These are phyloP conservation scores for Spathaspora boniae DNA, from an alignment of 805 yeast species.

Conservation along the genomic window DNA sequence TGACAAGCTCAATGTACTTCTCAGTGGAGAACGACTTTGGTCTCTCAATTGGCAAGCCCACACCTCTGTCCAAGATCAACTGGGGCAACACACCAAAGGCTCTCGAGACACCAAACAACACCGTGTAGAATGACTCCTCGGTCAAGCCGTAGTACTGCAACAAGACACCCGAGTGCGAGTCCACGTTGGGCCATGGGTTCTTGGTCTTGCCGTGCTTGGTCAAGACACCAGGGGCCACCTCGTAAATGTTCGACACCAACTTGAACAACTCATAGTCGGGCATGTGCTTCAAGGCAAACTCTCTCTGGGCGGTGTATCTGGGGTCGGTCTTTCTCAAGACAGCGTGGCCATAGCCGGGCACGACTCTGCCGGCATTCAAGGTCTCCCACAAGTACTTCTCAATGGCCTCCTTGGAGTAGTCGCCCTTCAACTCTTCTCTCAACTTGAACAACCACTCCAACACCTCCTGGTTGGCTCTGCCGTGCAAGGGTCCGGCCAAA, in stretches of 20 bases:
- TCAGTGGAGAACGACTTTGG: slow-evolving; percentile 91
- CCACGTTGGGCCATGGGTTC: slow-evolving; percentile 85
- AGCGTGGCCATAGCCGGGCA: slow-evolving; percentile 89
- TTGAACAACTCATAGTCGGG: slow-evolving; percentile 61
- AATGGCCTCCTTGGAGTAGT: slow-evolving; percentile 48
- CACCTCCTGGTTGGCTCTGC: slow-evolving; percentile 83
- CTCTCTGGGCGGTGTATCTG: slow-evolving; percentile 69
- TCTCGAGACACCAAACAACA: slow-evolving; percentile 78
- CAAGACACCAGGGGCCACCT: slow-evolving; percentile 72
- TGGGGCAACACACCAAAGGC: slow-evolving; percentile 78
- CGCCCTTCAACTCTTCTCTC: slow-evolving; percentile 64
- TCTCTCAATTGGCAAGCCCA: slow-evolving; percentile 78
- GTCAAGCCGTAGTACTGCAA: slow-evolving; percentile 78
- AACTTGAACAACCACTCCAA: slow-evolving; percentile 67
- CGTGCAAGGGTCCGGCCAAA: slow-evolving; percentile 84
- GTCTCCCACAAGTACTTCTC: slow-evolving; percentile 69
- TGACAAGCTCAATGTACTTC: slow-evolving; percentile 81
- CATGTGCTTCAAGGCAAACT: slow-evolving; percentile 62
- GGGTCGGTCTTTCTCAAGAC: slow-evolving; percentile 83
- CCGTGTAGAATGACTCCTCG: slow-evolving; percentile 73
- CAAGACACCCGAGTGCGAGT: slow-evolving; percentile 73
- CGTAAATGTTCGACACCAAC: slow-evolving; percentile 62
- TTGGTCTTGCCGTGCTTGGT: slow-evolving; percentile 79
- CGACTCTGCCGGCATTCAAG: slow-evolving; percentile 69
- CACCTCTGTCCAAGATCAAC: slow-evolving; percentile 72